A percentile compares a stretch with the other conserved stretches of the same genome.
Evolutionary conservation across 2,329 filamentous ascomycete genomes (phyloP).

Genomic region (Aureobasidium uvarum): DNA sequence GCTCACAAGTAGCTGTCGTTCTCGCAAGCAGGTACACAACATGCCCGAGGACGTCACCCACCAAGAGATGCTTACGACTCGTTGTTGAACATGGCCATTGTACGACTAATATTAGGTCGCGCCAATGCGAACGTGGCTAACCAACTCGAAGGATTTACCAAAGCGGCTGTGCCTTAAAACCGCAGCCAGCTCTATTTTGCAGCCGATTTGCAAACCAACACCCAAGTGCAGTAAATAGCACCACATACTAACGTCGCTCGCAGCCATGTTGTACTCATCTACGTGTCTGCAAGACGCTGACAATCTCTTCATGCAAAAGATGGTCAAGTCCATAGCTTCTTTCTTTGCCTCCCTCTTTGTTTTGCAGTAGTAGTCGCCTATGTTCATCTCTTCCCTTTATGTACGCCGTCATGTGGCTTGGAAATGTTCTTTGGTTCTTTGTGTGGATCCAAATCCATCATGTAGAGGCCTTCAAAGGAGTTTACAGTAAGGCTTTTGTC

Average conservation of each 20-base stretch:
- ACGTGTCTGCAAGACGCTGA: neutral
- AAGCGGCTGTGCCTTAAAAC: neutral
- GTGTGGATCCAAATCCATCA: neutral
- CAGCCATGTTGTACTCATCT: conserved; percentile 7
- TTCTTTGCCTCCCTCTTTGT: conserved; percentile 17
- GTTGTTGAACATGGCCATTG: conserved; percentile 9
- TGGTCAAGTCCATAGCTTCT: neutral
- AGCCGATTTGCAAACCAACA: conserved; percentile 19
- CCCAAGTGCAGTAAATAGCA: conserved; percentile 25
- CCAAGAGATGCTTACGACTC: conserved; percentile 14
- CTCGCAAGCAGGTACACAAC: conserved; percentile 14
- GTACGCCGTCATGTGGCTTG: conserved; percentile 15
- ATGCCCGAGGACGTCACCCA: conserved; percentile 4
- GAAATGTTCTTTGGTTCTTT: conserved; percentile 11
- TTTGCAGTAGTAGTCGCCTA: neutral
- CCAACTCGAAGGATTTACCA: conserved; percentile 6
- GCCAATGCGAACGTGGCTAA: conserved; percentile 1
- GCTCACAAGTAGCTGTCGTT: neutral
- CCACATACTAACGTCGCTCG: neutral
- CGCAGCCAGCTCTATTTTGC: conserved; percentile 8
- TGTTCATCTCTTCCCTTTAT: conserved; percentile 14
- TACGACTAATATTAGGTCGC: conserved; percentile 22
- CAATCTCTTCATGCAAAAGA: neutral
- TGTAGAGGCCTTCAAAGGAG: neutral
- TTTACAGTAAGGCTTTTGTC: conserved; percentile 1